Conservation (phyloP, 2,329 filamentous ascomycete genomes). For the Aureobasidium subglaciale region DNA sequence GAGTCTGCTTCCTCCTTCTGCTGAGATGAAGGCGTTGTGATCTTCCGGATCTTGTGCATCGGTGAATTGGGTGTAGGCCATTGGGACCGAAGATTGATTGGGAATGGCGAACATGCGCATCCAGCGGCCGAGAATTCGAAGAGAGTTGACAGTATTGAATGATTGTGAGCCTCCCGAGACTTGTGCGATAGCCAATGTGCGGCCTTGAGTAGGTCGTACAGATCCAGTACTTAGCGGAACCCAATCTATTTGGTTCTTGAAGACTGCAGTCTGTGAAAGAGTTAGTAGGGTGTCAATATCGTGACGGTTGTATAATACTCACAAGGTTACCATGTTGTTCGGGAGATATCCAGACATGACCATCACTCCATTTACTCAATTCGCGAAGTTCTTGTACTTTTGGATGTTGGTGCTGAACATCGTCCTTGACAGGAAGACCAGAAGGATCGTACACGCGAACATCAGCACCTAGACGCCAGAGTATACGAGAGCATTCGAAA, state of each 20-base stretch:
- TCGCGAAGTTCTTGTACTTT: slow-evolving; percentile 58
- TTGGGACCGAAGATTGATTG: slow-evolving; percentile 58
- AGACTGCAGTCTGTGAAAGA: slow-evolving; percentile 48
- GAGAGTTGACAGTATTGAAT: slow-evolving; percentile 60
- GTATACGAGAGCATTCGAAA: slow-evolving; percentile 52
- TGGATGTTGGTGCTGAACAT: slow-evolving; percentile 48
- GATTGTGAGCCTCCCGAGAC: slow-evolving; percentile 59
- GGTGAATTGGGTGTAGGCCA: slow-evolving; percentile 57
- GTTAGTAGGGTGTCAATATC: not conserved
- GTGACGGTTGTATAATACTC: slow-evolving; percentile 18
- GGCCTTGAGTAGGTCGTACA: slow-evolving; percentile 59
- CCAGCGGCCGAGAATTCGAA: slow-evolving; percentile 61
- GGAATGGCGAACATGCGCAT: slow-evolving; percentile 64
- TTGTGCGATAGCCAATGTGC: slow-evolving; percentile 56
- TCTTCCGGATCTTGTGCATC: slow-evolving; percentile 32
- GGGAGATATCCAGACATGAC: slow-evolving; percentile 58
- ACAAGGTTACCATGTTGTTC: slow-evolving; percentile 61
- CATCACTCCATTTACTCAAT: slow-evolving; percentile 58
- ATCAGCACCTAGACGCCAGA: slow-evolving; percentile 59
- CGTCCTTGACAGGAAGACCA: slow-evolving; percentile 57
- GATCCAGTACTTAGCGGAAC: slow-evolving; percentile 56
- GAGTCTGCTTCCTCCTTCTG: slow-evolving; percentile 42
- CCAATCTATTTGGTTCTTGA: slow-evolving; percentile 67
- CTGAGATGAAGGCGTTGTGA: slow-evolving; percentile 20
- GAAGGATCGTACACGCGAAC: slow-evolving; percentile 56